phyloP scores from a whole-genome alignment of 345 rosid species.

The Melaleuca alternifolia region DNA sequence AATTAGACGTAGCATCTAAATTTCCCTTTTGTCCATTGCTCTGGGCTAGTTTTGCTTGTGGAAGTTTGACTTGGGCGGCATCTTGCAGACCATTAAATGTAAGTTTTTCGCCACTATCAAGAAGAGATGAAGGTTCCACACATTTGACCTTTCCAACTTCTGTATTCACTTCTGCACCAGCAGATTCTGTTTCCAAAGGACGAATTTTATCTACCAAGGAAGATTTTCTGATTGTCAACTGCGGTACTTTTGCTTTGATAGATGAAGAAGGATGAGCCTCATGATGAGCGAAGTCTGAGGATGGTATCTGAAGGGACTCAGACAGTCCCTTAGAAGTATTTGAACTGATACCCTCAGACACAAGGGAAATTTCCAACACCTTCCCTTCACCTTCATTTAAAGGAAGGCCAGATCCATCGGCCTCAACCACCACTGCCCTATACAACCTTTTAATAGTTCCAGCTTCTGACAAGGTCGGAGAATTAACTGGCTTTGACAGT shows the following conservation, averaged over 20 bases:
- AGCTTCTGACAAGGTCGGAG: conserved; percentile 40
- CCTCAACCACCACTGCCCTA: conserved; percentile 56
- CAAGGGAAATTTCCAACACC: conserved; percentile 51
- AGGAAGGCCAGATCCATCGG: conserved; percentile 37
- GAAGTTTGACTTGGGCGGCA: not conserved
- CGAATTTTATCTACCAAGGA: not conserved
- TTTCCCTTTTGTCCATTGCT: not conserved
- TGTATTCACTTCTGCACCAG: not conserved
- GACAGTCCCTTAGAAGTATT: conserved; percentile 2
- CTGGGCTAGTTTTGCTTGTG: conserved; percentile 5
- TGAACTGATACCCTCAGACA: conserved; percentile 30
- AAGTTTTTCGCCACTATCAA: not conserved
- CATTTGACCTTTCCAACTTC: conserved; percentile 6
- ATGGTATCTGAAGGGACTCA: conserved; percentile 15
- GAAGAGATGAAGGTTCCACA: conserved; percentile 11
- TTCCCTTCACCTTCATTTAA: conserved; percentile 29
- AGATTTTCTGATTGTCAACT: not conserved
- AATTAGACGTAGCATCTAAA: conserved; percentile 3
- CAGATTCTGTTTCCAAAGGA: not conserved
- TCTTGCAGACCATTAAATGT: not conserved
- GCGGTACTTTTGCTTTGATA: conserved; percentile 5
- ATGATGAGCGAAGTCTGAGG: conserved; percentile 13
- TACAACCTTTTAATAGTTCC: conserved; percentile 52
- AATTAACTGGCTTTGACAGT: conserved; percentile 34
- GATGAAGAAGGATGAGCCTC: conserved; percentile 8